Evolutionary conservation across 2,329 filamentous ascomycete species (phyloP).

Genomic region (Tricladium varicosporioides): DNA sequence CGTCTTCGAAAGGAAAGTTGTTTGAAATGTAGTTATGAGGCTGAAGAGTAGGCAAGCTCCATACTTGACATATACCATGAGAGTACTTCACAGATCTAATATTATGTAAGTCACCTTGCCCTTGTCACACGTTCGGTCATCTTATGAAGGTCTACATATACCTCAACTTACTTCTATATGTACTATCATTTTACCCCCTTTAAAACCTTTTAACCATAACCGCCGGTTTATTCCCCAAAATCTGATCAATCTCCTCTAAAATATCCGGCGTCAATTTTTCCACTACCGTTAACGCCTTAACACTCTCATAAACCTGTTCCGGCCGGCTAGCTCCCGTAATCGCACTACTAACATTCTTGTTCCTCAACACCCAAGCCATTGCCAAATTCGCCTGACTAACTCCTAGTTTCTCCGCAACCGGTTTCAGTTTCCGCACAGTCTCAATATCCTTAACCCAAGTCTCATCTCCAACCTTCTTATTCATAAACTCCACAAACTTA

Average conservation of each 20-base stretch:
- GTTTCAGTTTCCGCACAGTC: slow-evolving; percentile 57
- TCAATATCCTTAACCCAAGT: slow-evolving; percentile 55
- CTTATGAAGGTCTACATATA: too few relatives aligned
- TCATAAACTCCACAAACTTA: slow-evolving; percentile 44
- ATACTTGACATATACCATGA: too few relatives aligned
- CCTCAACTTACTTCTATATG: too few relatives aligned
- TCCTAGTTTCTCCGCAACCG: slow-evolving; percentile 63
- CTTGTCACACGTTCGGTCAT: too few relatives aligned
- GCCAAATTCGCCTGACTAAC: slow-evolving; percentile 51
- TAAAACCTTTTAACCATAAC: slow-evolving; percentile 25
- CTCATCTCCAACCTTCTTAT: slow-evolving; percentile 43
- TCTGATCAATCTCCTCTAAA: slow-evolving; percentile 56
- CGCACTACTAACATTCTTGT: slow-evolving; percentile 58
- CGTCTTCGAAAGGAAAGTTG: too few relatives aligned
- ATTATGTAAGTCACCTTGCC: too few relatives aligned
- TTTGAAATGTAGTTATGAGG: too few relatives aligned
- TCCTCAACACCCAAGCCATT: slow-evolving; percentile 61
- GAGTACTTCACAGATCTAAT: too few relatives aligned
- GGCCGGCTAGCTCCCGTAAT: slow-evolving; percentile 59
- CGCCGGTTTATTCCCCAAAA: slow-evolving; percentile 57
- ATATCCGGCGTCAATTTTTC: slow-evolving; percentile 59
- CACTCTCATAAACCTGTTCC: slow-evolving; percentile 60
- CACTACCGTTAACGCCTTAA: slow-evolving; percentile 49
- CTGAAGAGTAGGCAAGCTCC: too few relatives aligned
- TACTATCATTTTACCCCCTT: neutral